These are phyloP conservation scores for Fusarium sp. DNA, from an alignment of 2,329 filamentous ascomycete genomes.

Conservation along the genomic window DNA sequence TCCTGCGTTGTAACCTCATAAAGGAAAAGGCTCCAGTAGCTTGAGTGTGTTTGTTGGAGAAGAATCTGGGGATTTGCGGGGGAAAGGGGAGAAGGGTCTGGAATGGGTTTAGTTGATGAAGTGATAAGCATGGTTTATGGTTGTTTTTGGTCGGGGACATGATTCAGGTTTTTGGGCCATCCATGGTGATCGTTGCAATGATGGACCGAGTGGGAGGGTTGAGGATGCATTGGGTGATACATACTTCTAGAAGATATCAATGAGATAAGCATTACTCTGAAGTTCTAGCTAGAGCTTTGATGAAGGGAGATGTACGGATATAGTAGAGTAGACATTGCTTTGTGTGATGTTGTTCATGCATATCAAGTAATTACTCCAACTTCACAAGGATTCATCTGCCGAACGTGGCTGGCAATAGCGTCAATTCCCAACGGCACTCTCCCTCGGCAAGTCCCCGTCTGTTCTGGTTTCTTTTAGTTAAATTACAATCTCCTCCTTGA, in stretches of 20 bases:
- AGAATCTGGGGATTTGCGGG: constrained; percentile 35
- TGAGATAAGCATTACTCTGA: background rate
- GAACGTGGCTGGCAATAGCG: background rate
- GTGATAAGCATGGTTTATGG: constrained; percentile 1
- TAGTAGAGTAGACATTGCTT: background rate
- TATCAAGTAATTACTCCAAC: background rate
- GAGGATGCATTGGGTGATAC: background rate
- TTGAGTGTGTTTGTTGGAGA: constrained; percentile 28
- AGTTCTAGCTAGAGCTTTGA: background rate
- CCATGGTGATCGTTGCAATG: constrained; percentile 21
- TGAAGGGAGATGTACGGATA: too few species aligned
- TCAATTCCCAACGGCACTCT: background rate
- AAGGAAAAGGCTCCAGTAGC: constrained; percentile 18
- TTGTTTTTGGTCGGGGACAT: constrained; percentile 1
- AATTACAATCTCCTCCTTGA: background rate
- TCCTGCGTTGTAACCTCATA: constrained; percentile 21
- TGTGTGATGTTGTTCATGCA: background rate
- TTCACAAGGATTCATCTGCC: background rate
- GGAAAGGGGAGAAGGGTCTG: background rate
- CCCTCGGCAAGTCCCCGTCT: background rate
- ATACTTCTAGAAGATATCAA: background rate
- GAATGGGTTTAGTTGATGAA: constrained; percentile 6
- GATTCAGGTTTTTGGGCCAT: constrained; percentile 12
- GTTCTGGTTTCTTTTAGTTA: background rate
- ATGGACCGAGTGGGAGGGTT: constrained; percentile 30